Evolutionary conservation across 345 rosid genomes (phyloP).

Genomic region (Camelina neglecta): DNA sequence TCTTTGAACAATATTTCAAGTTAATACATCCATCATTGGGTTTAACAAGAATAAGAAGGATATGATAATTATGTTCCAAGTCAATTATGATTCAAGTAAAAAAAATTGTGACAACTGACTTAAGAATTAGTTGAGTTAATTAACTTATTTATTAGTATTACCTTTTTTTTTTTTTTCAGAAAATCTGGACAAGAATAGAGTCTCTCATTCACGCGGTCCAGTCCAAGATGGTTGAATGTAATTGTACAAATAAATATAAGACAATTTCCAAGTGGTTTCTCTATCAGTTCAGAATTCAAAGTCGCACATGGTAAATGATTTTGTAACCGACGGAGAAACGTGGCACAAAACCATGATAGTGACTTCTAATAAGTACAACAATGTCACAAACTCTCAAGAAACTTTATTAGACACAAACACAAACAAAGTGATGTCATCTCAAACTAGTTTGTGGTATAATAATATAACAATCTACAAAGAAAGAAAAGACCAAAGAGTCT

Average conservation of each 20-base stretch:
- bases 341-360: not conserved
- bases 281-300: not conserved
- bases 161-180: not conserved
- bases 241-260: not conserved
- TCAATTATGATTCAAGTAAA: not conserved
- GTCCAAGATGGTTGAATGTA: slow-evolving; percentile 30
- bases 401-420: slow-evolving; percentile 2
- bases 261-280: slow-evolving; percentile 19
- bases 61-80: slow-evolving; percentile 1
- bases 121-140: not conserved
- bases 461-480: slow-evolving; percentile 26
- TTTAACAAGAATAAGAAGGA: not conserved
- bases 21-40: not conserved
- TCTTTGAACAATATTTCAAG: not conserved
- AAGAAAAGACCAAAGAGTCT: not conserved
- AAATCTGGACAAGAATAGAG: not conserved
- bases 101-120: not conserved
- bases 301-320: slow-evolving; percentile 29
- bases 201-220: slow-evolving; percentile 24
- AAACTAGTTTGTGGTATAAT: not conserved
- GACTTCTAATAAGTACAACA: not conserved
- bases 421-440: not conserved
- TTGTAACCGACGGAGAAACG: slow-evolving; percentile 30
- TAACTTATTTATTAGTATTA: too few relatives aligned
- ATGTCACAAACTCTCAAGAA: slow-evolving; percentile 8